phyloP scores from a whole-genome alignment of 2,329 filamentous ascomycete species.

The Incumbomyces delicatus region DNA sequence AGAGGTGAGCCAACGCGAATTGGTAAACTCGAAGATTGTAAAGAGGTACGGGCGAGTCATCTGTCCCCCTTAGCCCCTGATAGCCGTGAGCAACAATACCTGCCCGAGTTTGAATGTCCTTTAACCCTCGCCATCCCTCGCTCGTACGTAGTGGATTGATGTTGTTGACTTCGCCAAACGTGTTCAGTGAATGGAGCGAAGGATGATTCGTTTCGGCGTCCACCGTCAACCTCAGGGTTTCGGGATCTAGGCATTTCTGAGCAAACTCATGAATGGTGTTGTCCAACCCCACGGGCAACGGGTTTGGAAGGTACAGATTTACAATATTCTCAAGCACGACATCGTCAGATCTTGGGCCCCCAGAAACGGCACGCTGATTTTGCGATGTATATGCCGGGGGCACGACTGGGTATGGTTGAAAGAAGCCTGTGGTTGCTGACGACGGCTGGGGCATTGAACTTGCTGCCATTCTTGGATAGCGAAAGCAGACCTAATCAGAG shows the following conservation, averaged over 20 bases:
- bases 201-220: constrained; percentile 16
- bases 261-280: constrained; percentile 1
- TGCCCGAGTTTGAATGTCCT: constrained; percentile 48
- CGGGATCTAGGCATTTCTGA: constrained; percentile 1
- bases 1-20: constrained; percentile 48
- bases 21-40: constrained; percentile 49
- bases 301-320: neutral
- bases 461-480: neutral
- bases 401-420: constrained; percentile 1
- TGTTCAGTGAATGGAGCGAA: constrained; percentile 14
- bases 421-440: constrained; percentile 6
- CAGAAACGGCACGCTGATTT: neutral
- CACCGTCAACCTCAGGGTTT: constrained; percentile 14
- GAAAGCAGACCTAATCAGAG: too few relatives aligned
- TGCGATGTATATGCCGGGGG: constrained; percentile 3
- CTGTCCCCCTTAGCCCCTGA: neutral
- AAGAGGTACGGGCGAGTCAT: constrained; percentile 19
- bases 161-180: constrained; percentile 19
- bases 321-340: constrained; percentile 2
- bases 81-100: constrained; percentile 54
- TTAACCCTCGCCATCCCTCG: constrained; percentile 50
- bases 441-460: constrained; percentile 2
- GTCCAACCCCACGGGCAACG: neutral
- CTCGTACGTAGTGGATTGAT: constrained; percentile 33
- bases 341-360: neutral